phyloP scores from a whole-genome alignment of 2,329 filamentous ascomycete species.

The Alternaria panax region DNA sequence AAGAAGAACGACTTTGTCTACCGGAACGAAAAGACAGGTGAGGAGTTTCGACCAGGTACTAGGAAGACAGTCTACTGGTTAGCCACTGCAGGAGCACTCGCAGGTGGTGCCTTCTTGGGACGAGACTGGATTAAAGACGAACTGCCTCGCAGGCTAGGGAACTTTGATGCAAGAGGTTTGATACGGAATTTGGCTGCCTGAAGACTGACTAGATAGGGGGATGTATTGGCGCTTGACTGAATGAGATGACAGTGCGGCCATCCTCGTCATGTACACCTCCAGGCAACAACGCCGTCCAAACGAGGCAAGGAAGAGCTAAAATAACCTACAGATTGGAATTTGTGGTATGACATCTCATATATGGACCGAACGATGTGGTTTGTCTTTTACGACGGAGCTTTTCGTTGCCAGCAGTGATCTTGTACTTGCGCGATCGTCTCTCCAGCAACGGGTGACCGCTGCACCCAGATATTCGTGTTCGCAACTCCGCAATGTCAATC shows the following conservation, averaged over 20 bases:
- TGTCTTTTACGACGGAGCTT: background rate
- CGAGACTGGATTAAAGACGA: slow-evolving; percentile 25
- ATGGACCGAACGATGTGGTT: background rate
- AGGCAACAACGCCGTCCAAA: background rate
- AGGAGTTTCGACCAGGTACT: slow-evolving; percentile 25
- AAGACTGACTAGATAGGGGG: background rate
- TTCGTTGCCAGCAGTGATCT: background rate
- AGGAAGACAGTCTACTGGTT: slow-evolving; percentile 15
- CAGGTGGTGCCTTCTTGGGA: slow-evolving; percentile 22
- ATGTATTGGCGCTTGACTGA: background rate
- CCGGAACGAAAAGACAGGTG: slow-evolving; percentile 28
- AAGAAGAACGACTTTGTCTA: slow-evolving; percentile 51
- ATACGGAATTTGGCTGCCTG: slow-evolving; percentile 9
- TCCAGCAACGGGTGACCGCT: background rate
- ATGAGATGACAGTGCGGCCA: background rate
- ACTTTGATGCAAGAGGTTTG: slow-evolving; percentile 10
- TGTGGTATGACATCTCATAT: background rate
- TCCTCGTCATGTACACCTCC: background rate
- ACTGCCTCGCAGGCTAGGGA: slow-evolving; percentile 18
- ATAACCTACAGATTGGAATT: background rate
- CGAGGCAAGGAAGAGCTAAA: background rate
- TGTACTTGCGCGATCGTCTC: background rate
- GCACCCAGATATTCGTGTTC: background rate
- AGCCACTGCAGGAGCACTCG: slow-evolving; percentile 15
- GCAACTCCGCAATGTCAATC: background rate